Evolutionary conservation across 1,284 basidiomycete genomes (phyloP), one percentile per base, ranked within the genome.

Genomic region (Papiliotrema flavescens): DNA sequence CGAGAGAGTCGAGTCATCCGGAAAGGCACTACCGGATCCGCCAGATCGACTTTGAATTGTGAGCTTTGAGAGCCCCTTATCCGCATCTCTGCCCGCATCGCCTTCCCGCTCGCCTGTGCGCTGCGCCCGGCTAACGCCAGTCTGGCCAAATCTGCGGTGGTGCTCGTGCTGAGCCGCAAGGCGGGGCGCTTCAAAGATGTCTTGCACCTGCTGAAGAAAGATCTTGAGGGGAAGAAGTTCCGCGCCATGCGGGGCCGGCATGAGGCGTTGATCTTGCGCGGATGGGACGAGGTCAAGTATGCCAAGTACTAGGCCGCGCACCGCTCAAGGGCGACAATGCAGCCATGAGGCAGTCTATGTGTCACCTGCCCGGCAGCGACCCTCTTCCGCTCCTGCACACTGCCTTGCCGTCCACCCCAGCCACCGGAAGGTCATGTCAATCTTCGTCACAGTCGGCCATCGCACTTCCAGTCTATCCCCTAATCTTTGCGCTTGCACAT

Each of bases 81-180:
- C 6, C 28, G 28, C 28, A n/a, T 32, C 28, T 32, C 28, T n/a
- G n/a, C n/a, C 28, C 11, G 5, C 28, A 6, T 32, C 28, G 28
- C 28, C 28, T 11, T 32, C 28, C 28, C 5, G 6, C 28, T 32
- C 28, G 13, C 20, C 7, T 2, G 19, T 26, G 37, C 23, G 2
- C 3, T 23, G 20, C 15, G 32, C 15, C 6, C 35, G 15, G 20
- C 17, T n/a, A 4, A 35, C 44, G 8, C 19, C 28, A 93, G 90
- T 85, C 80, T 94, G n/a, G 89, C 90, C 15, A 80, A 80, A 44
- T 84, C 85, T 57, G 90, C 90, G 1, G 89, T 92, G 68, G 79
- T 84, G 60, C 77, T 80, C 13, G 81, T 90, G 35, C 72, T 93
- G 3, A 78, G 78, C 2, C 78, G 75, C 32, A 87, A 84, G 61